Evolutionary conservation across 1,139 yeast species (phyloP), one percentile per base, ranked within the genome.

Genomic region (Debaryomycetaceae sp.): DNA sequence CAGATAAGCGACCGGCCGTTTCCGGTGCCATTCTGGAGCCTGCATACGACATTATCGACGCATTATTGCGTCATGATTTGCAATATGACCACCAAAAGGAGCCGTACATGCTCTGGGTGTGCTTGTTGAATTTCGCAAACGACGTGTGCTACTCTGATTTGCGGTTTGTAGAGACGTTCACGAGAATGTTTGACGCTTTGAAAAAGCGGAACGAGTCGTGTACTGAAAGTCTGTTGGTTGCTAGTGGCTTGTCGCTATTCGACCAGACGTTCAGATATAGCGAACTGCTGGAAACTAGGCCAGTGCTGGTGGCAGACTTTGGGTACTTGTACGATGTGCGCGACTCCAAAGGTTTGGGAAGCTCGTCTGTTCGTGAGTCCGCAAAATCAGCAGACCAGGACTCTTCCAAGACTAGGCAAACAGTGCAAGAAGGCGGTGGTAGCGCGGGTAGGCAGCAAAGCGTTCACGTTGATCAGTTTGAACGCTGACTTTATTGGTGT

Each of bases 101-200:
- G 3, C 32, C 34, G 14, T 35, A 50, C 1, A 29, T 47, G 25
- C 33, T 44, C 2, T 56, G 62, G 61, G 42, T 56, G 3, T 36
- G 47, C 15, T 38, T 58, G 25, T 37, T 56, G 23, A 53, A 55
- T 27, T 43, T 44, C 19, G 52, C 52, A 4, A 53, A 53, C 30
- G 62, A 56, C 27, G 38, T 49, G 5, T 56, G 62, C 32, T 52
- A 49, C 29, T 36, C 48, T 8, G 57, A 56, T 30, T 32, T 56
- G 21, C 30, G 47, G 15, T 37, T 36, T 22, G 47, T 47, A 16
- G 34, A 39, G 2, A 27, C 40, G 1, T 49, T 54, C 25, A 43
- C 41, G 10, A 37, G 39, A 2, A 29, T 52, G n/a, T 44, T 54
- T 27, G 43, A 41, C 18, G 32, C 31, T 15, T 40, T 51, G 30